Base-by-base conservation (phyloP, 306 rosid species). In the Trifolium subterraneum region DNA sequence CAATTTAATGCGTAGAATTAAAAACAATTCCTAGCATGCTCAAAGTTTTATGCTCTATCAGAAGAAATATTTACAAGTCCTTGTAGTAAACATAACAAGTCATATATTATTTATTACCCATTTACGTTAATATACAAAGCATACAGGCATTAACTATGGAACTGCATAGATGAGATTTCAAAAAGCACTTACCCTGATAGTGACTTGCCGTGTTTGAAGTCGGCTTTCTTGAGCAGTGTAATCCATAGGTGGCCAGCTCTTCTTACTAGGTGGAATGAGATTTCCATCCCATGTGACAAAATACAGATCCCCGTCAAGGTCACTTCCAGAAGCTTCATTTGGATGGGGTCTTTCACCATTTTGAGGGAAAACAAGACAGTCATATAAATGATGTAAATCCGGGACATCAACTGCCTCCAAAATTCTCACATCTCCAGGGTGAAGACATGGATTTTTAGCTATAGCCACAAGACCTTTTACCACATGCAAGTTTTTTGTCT, bases 271-370 rank as follows among this genome's bases (percentile, higher is more conserved):
- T 51, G 98, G 96, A 76, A 92, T 81, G 60, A 92, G 92, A 80
- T 83, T 83, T 72, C 83, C 88, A 86, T 91, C 96, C 97, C 96
- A 94, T 6, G 97, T 94, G 73, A 86, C 92, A 82, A 94, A 94
- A 84, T 94, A 94, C 10, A 91, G 91, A 70, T 94, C 98, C 55
- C 93, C 97, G 12, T 94, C 97, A 66, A 91, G 92, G 85, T 91
- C 98, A 82, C 97, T 91, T 79, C 96, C 98, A 82, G 97, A 91
- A 80, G 98, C 97, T 83, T 94, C 98, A 79, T 93, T 68, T 48
- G 97, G 41, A 76, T 93, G 98, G 16, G 98, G 96, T 74, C 98
- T 83, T 44, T 91, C 87, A 47, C 97, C 98, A 39, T 91, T 89
- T 71, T 87, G 98, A 20, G 98, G 97, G 81, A 94, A 94, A 75